Evolutionary conservation across 805 yeast species (phyloP).

Genomic region (Metschnikowia sp.): DNA sequence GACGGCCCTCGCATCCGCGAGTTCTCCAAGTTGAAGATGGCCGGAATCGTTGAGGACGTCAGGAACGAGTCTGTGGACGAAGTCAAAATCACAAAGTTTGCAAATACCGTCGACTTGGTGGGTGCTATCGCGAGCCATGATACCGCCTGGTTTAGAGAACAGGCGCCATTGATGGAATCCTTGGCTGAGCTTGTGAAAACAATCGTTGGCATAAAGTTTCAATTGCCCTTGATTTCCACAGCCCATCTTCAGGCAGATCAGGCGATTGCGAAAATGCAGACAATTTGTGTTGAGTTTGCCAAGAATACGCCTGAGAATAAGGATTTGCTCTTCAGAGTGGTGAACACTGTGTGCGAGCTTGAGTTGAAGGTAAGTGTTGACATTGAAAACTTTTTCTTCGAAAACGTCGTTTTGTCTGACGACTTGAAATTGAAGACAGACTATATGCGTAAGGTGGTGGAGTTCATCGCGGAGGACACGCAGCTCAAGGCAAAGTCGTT

Average conservation of each 20-base stretch:
- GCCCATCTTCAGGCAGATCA: conserved; percentile 70
- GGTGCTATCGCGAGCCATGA: conserved; percentile 51
- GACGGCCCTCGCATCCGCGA: conserved; percentile 57
- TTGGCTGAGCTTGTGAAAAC: conserved; percentile 43
- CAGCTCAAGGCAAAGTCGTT: conserved; percentile 55
- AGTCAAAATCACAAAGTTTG: conserved; percentile 58
- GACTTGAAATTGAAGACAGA: conserved; percentile 46
- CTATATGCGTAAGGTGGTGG: conserved; percentile 52
- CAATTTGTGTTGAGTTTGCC: conserved; percentile 28
- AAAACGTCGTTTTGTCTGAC: conserved; percentile 48
- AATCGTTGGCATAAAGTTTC: conserved; percentile 37
- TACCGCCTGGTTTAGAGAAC: conserved; percentile 55
- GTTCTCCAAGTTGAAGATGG: conserved; percentile 51
- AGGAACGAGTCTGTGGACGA: conserved; percentile 50
- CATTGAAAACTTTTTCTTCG: conserved; percentile 57
- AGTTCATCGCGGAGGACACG: conserved; percentile 44
- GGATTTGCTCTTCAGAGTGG: conserved; percentile 28
- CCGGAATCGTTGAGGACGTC: conserved; percentile 45
- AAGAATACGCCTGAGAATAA: conserved; percentile 21
- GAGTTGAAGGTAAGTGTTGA: conserved; percentile 44
- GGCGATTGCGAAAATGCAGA: conserved; percentile 61
- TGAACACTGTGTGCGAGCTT: conserved; percentile 40
- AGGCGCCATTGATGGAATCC: conserved; percentile 43
- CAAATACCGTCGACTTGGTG: conserved; percentile 69
- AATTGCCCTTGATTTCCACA: conserved; percentile 47